A percentile compares a stretch with the other conserved stretches of the same genome.
Conservation (phyloP, 202 grass and related monocot species). For the Bolboschoenoplectus hybrid region DNA sequence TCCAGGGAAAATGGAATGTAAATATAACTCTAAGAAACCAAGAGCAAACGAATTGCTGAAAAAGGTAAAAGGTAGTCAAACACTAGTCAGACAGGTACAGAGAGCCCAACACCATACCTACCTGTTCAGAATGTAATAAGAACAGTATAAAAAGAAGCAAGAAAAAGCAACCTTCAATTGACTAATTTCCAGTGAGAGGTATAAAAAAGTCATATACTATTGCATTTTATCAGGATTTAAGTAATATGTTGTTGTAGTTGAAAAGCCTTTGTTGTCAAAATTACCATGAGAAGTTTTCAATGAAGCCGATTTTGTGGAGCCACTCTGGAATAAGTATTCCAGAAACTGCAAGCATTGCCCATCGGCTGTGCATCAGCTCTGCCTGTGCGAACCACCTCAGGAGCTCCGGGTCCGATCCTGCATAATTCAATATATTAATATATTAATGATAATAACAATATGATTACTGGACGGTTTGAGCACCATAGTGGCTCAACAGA, state of each 20-base stretch:
- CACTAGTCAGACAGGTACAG: background rate
- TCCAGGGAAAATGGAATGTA: background rate
- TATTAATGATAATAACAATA: background rate
- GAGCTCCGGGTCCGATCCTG: conserved; percentile 74
- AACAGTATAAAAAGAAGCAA: background rate
- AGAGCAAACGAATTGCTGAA: background rate
- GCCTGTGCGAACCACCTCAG: conserved; percentile 87
- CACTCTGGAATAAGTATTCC: conserved; percentile 73
- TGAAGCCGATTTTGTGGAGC: conserved; percentile 59
- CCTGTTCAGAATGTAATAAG: background rate
- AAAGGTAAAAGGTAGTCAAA: background rate
- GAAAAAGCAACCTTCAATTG: conserved; percentile 6
- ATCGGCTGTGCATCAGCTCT: conserved; percentile 82
- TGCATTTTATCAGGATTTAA: background rate
- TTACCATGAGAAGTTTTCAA: conserved; percentile 72
- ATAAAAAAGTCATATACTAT: background rate
- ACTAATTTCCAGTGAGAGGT: background rate
- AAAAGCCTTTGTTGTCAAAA: conserved; percentile 1
- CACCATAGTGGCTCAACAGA: background rate
- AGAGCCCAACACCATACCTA: background rate
- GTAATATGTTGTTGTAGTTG: background rate
- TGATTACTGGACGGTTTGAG: background rate
- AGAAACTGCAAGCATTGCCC: conserved; percentile 79
- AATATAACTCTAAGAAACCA: background rate
- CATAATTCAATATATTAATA: background rate